Evolutionary conservation across 2,329 filamentous ascomycete genomes (phyloP).

Genomic region (Xylariaceae sp.): DNA sequence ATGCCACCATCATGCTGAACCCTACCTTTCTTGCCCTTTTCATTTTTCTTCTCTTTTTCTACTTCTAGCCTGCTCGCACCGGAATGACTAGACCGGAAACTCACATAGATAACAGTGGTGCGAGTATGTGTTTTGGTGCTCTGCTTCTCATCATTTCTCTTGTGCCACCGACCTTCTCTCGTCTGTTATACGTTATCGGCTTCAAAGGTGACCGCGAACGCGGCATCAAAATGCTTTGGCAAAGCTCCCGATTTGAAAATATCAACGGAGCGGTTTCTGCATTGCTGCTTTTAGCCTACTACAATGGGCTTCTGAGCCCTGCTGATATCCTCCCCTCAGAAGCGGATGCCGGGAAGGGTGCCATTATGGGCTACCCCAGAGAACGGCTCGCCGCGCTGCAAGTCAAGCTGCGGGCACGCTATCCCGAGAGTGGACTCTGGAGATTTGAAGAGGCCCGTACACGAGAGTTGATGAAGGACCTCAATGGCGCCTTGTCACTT

Average conservation of each 20-base stretch:
- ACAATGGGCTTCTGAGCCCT: conserved; percentile 79
- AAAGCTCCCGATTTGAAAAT: conserved; percentile 77
- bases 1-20: neutral
- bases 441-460: conserved; percentile 80
- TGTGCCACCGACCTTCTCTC: conserved; percentile 85
- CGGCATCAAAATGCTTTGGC: conserved; percentile 84
- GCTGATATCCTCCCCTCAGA: conserved; percentile 77
- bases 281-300: conserved; percentile 75
- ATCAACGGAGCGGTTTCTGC: conserved; percentile 89
- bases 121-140: conserved; percentile 84
- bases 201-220: conserved; percentile 83
- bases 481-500: conserved; percentile 63
- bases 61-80: neutral
- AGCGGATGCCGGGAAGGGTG: conserved; percentile 48
- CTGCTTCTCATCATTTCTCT: conserved; percentile 84
- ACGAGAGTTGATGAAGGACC: conserved; percentile 58
- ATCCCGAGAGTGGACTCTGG: conserved; percentile 82
- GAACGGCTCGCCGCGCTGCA: conserved; percentile 64
- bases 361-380: conserved; percentile 64
- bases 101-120: conserved; percentile 51
- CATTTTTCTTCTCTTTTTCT: neutral
- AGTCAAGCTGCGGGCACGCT: conserved; percentile 66
- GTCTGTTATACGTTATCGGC: conserved; percentile 79
- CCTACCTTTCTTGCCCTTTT: no score
- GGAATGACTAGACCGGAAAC: neutral